Percentiles rank a stretch among this genome's conserved stretches.
Evolutionary conservation across 2,329 filamentous ascomycete genomes (phyloP).

Genomic region (Anthostomella pinea): DNA sequence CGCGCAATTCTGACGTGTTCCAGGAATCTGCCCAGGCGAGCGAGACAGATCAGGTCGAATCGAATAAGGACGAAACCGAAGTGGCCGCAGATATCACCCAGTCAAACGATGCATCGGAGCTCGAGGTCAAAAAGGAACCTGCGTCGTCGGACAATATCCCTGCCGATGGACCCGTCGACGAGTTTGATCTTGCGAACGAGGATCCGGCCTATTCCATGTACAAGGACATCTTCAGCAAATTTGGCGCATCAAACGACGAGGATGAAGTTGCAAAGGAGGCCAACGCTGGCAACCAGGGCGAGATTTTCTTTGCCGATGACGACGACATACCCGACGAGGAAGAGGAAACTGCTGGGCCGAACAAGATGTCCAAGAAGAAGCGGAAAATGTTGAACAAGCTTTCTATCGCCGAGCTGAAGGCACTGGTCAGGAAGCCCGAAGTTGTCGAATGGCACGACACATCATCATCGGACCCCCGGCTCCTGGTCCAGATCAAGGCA

Average conservation of each 20-base stretch:
- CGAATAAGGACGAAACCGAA: conserved; percentile 30
- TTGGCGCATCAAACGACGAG: conserved; percentile 63
- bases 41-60: conserved; percentile 32
- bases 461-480: conserved; percentile 80
- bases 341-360: conserved; percentile 61
- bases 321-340: conserved; percentile 84
- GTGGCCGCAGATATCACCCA: conserved; percentile 27
- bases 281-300: conserved; percentile 72
- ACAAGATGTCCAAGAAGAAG: conserved; percentile 90
- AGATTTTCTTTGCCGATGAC: conserved; percentile 79
- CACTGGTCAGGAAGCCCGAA: conserved; percentile 84
- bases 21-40: conserved; percentile 23
- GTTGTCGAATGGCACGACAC: conserved; percentile 97
- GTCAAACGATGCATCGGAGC: conserved; percentile 28
- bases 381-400: conserved; percentile 88
- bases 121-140: conserved; percentile 42
- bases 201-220: conserved; percentile 82
- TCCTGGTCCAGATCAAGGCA: conserved; percentile 92
- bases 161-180: conserved; percentile 46
- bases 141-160: conserved; percentile 35
- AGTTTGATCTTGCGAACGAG: conserved; percentile 55
- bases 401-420: conserved; percentile 93
- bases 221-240: conserved; percentile 78
- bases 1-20: conserved; percentile 18
- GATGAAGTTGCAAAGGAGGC: conserved; percentile 63